Conservation (phyloP, 1,139 yeast genomes). For the Magnusiomyces sp. region DNA sequence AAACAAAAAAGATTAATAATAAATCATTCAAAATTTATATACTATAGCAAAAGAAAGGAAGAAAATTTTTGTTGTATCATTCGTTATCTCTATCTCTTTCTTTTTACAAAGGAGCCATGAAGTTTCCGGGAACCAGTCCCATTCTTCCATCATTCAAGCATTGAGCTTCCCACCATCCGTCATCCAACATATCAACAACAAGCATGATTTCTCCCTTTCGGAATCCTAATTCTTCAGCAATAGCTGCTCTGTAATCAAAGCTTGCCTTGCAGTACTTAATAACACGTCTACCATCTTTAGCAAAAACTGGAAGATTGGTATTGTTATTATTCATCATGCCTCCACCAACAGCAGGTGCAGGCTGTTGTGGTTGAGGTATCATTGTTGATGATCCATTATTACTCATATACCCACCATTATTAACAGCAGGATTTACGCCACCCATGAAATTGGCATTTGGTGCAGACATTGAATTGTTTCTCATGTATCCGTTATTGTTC, state of each 20-base stretch:
- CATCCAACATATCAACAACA: slow-evolving; percentile 68
- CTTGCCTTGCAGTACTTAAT: slow-evolving; percentile 56
- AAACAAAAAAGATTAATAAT: background rate
- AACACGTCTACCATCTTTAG: slow-evolving; percentile 43
- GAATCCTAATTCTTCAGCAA: slow-evolving; percentile 72
- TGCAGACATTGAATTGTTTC: background rate
- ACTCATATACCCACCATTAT: no score
- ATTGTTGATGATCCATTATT: no score
- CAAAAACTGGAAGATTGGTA: slow-evolving; percentile 32
- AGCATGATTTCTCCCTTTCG: slow-evolving; percentile 66
- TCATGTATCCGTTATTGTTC: no score
- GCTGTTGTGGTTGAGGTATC: background rate
- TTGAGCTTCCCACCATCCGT: slow-evolving; percentile 88
- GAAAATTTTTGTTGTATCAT: no score
- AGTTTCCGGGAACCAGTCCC: slow-evolving; percentile 82
- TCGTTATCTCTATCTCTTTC: no score
- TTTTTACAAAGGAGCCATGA: slow-evolving; percentile 20
- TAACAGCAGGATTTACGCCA: no score
- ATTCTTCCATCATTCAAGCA: slow-evolving; percentile 44
- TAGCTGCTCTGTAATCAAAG: slow-evolving; percentile 65
- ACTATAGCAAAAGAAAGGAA: no score
- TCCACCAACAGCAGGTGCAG: background rate
- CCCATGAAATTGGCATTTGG: no score
- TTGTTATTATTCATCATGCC: background rate
- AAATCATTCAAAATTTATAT: background rate